Base-by-base conservation (phyloP, 352 stramenopile genomes). In the Phytophthora cactorum region DNA sequence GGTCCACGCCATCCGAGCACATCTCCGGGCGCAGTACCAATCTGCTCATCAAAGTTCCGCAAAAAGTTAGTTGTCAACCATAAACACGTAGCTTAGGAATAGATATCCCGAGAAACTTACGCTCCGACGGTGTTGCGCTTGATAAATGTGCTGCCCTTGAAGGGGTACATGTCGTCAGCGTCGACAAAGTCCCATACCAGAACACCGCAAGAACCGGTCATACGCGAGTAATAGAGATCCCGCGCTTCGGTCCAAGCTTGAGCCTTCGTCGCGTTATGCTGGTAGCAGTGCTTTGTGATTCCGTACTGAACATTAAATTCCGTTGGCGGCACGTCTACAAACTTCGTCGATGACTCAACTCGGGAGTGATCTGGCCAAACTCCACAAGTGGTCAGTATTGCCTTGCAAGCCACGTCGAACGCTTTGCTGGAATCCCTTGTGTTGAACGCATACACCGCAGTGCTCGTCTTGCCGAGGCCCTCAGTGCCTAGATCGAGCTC, bases 151-250 rank as follows among this genome's bases (percentile, higher is more conserved):
- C 39, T 43, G 12, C 55, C 32, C 31, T 56, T 63, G 11, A 74
- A 39, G 15, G 75, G 72, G 27, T 78, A 64, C 39, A 80, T 53
- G 25, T 84, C 73, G 46, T 84, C 73, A 4, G 53, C 62, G 47
- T 84, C 77, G 12, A 82, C 77, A 49, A 66, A 84, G 43, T 82
- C 74, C 73, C 77, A 84, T 3, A 80, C 63, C 34, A 84, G 45
- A 22, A 84, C 67, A 31, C 63, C 73, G 31, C 68, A 70, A 6
- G 69, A 70, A 7, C 60, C 63, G 9, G 56, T 41, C 45, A 80
- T 68, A 3, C 63, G 60, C 27, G 77, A 80, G 49, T 72, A 77
- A n/a, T 67, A 75, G 4, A 74, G 45, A 28, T 66, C 65, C 8
- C 66, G 56, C 2, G 61, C 50, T 55, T 84, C 58, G 2, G 72